Evolutionary conservation across 164 flowering plant genomes (phyloP), one percentile per base, ranked within the genome.

Genomic region (Litsea cubeba): DNA sequence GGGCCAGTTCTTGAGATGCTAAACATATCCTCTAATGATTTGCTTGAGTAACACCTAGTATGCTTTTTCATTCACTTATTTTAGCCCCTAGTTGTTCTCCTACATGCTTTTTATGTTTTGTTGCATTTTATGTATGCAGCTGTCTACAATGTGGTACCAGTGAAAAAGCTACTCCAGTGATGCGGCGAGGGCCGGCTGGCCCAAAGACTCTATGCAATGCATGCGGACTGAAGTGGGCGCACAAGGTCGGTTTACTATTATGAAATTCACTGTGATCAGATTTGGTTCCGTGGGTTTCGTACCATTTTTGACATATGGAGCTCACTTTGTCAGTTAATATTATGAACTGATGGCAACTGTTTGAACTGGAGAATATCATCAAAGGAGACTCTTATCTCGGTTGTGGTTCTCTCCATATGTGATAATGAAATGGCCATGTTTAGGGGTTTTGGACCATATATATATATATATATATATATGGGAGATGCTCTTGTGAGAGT

Each of bases 181-280:
- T 77, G 80, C 76, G 80, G 22, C 73, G 79, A 7, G 79, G 79
- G 58, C 79, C 76, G 12, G 70, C 70, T 72, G 76, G 76, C 22
- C 76, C 74, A 11, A 73, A 67, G 70, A 69, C 76, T 6, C 35
- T 73, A 18, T 78, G 80, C 74, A 78, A 77, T 77, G 79, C 79
- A 68, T 77, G 79, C 30, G 79, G 79, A 20, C 76, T 77, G 28
- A 77, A 72, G 75, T 77, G 79, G 79, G 79, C 79, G 17, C 74
- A 77, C 69, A 77, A 77, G 76, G 79, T 77, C 20, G 11, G 54
- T 72, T 5, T 26, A 65, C 14, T 7, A 22, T 63, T 63, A 63
- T 22, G 26, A 11, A 63, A 12, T 63, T 63, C n/a, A 4, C 3
- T n/a, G 26, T 12, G 26, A 12, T 63, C 12, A 22, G 24, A 24